Evolutionary conservation across 179 eudicot genomes (phyloP), one percentile per base, ranked within the genome.

Genomic region (Gypsophila paniculata): DNA sequence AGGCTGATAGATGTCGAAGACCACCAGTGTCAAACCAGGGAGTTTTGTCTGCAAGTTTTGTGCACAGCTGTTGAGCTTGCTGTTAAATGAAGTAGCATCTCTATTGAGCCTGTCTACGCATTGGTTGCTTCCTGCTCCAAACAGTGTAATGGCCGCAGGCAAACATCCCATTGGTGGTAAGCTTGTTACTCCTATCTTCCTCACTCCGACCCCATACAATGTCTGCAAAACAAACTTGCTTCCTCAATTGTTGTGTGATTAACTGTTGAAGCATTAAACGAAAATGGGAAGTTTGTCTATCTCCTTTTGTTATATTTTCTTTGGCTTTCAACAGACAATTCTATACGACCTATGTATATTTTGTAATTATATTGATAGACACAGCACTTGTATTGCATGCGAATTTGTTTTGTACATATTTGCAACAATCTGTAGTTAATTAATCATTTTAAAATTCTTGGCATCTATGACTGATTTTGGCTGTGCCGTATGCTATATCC

Each of bases 91-190:
- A 65, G 76, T 13, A 11, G 96, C 96, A 69, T 69, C 96, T 63
- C 71, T 75, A 67, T 91, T 93, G 61, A 86, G 73, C 75, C 81
- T 84, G 59, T 66, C 79, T 32, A 91, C 90, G 29, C 98, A 91
- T 53, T 80, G 72, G 66, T 87, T 85, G 82, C 82, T 90, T 63
- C 86, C 90, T 26, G 65, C 77, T 15, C 94, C 93, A 21, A 87
- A 90, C 17, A 88, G 59, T 6, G 98, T 93, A 42, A 93, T 87
- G 64, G 91, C 83, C 62, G 97, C 91, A 0, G 96, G 97, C 58
- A 86, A 59, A 74, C 96, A 91, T 69, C 98, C 98, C 52, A 93
- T 65, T n/a, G 98, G 96, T 59, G 96, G 96, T 80, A 91, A 78
- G 57, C 83, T 85, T 53, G 93, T 80, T 12, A 87, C 96, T 60